A percentile compares a stretch with the other conserved stretches of the same genome.
Conservation (phyloP, 257 asterid genomes). For the Solanum tacnaense region DNA sequence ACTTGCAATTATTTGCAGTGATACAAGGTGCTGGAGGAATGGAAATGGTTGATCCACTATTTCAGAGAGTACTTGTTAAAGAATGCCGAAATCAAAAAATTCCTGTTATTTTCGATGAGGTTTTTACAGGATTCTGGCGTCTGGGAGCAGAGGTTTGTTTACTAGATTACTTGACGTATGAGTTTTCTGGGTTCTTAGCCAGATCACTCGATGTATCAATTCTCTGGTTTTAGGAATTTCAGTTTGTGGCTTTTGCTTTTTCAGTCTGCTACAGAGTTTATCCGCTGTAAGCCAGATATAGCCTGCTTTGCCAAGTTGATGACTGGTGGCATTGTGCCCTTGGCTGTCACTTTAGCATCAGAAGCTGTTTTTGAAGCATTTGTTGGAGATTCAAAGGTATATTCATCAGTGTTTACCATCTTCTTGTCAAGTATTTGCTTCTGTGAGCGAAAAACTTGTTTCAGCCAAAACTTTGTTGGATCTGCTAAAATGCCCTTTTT, state of each 20-base stretch:
- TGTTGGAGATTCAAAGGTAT: constrained; percentile 88
- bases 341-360: constrained; percentile 88
- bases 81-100: constrained; percentile 68
- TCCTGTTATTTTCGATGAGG: constrained; percentile 94
- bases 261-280: constrained; percentile 91
- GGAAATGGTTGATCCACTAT: constrained; percentile 92
- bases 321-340: constrained; percentile 95
- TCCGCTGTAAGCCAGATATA: constrained; percentile 79
- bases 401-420: neutral
- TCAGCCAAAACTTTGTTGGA: neutral
- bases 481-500: neutral
- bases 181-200: neutral
- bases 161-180: neutral
- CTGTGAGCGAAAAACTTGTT: neutral
- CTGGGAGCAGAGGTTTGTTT: constrained; percentile 81
- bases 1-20: constrained; percentile 36
- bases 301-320: constrained; percentile 90
- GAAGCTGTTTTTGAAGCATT: constrained; percentile 72
- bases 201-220: neutral
- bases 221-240: neutral
- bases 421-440: neutral
- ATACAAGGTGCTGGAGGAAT: constrained; percentile 95
- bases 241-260: neutral
- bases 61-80: constrained; percentile 75
- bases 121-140: constrained; percentile 98